phyloP scores from a whole-genome alignment of 1,284 basidiomycete genomes.

The Hymenochaete sp. region DNA sequence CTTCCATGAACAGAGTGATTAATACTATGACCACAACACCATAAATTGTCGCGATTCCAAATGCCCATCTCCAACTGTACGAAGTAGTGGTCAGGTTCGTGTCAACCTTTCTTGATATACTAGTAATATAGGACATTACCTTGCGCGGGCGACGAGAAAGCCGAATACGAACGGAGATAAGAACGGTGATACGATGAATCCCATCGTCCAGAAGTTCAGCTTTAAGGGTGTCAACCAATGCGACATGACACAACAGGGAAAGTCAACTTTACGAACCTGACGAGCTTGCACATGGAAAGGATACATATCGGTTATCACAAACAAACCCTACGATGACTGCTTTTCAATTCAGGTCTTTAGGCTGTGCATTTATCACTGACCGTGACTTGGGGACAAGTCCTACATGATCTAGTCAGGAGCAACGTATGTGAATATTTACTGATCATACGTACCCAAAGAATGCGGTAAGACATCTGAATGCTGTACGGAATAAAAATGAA shows the following conservation, averaged over 20 bases:
- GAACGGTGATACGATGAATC: constrained; percentile 44
- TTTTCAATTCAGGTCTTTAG: no score
- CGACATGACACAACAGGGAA: neutral
- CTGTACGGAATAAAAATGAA: constrained; percentile 26
- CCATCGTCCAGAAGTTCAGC: constrained; percentile 67
- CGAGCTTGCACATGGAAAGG: constrained; percentile 71
- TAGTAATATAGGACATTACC: no score
- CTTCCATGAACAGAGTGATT: constrained; percentile 29
- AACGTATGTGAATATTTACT: neutral
- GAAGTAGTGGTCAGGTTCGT: neutral
- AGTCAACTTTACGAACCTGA: constrained; percentile 34
- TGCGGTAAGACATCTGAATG: constrained; percentile 61
- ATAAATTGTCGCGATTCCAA: constrained; percentile 37
- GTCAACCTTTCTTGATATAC: no score
- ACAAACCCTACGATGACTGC: constrained; percentile 45
- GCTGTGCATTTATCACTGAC: constrained; percentile 33
- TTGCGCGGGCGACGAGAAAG: constrained; percentile 53
- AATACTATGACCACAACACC: constrained; percentile 26
- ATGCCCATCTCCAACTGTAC: constrained; percentile 60
- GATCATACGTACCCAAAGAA: constrained; percentile 50
- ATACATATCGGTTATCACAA: constrained; percentile 59
- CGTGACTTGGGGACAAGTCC: constrained; percentile 61
- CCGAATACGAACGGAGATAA: constrained; percentile 62
- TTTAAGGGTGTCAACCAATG: constrained; percentile 20
- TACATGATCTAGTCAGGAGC: constrained; percentile 22